Conservation (phyloP, 768 basidiomycete genomes). For the Brasilioporus rufonigricans region DNA sequence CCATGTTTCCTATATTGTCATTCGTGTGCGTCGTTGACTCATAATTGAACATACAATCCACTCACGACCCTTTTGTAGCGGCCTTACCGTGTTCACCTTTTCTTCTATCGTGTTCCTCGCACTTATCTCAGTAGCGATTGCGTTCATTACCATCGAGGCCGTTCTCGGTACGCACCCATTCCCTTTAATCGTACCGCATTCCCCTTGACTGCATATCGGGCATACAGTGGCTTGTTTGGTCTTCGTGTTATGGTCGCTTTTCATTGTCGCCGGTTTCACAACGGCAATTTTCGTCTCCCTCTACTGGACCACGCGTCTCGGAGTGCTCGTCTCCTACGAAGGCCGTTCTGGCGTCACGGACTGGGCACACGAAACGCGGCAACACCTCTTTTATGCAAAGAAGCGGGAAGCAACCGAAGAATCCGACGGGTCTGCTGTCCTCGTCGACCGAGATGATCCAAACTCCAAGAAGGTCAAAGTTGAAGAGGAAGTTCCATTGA, state of each 20-base stretch:
- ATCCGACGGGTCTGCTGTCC: constrained; percentile 25
- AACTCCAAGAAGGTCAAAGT: constrained; percentile 20
- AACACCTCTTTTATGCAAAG: constrained; percentile 17
- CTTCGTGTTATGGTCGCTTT: constrained; percentile 30
- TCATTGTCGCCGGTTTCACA: constrained; percentile 34
- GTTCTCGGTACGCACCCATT: constrained; percentile 23
- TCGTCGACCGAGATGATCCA: constrained; percentile 20
- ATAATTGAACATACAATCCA: constrained; percentile 7
- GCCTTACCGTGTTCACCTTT: constrained; percentile 35
- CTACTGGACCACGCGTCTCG: constrained; percentile 36
- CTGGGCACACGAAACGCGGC: constrained; percentile 30
- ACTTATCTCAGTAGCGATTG: constrained; percentile 32
- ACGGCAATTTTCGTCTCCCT: constrained; percentile 30
- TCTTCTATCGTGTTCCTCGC: constrained; percentile 38
- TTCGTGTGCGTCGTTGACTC: constrained; percentile 37
- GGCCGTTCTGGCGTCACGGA: constrained; percentile 32
- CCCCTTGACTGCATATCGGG: not conserved
- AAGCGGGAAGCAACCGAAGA: constrained; percentile 21
- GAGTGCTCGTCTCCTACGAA: constrained; percentile 33
- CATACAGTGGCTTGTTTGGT: constrained; percentile 35
- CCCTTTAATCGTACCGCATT: not conserved
- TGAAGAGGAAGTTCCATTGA: constrained; percentile 12
- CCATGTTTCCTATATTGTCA: constrained; percentile 32
- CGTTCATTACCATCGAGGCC: constrained; percentile 31
- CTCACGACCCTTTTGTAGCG: constrained; percentile 12